A percentile compares a stretch with the other conserved stretches of the same genome.
phyloP scores from a whole-genome alignment of 2,329 filamentous ascomycete genomes.

The Hawksworthiomyces lignivorus region DNA sequence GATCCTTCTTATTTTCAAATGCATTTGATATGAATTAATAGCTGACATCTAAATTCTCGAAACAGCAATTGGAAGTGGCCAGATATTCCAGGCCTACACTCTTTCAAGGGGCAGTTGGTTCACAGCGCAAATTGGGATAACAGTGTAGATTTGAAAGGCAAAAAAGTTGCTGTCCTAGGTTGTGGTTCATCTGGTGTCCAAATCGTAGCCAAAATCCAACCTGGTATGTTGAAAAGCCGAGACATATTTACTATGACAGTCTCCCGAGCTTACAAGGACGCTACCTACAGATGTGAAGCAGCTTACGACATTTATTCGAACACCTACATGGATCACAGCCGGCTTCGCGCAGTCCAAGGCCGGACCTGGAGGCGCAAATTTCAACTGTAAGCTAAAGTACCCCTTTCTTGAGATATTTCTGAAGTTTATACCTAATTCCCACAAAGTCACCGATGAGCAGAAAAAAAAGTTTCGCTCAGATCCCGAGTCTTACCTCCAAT shows the following conservation, averaged over 20 bases:
- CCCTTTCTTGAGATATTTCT: too few relatives aligned
- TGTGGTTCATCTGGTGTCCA: not conserved
- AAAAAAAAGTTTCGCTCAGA: conserved; percentile 27
- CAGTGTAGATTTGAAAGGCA: conserved; percentile 11
- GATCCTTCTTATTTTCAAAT: too few relatives aligned
- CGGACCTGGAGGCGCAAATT: not conserved
- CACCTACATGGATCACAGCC: conserved; percentile 3
- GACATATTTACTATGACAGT: too few relatives aligned
- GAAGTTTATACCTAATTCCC: too few relatives aligned
- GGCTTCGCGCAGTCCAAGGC: not conserved
- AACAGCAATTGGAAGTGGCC: conserved; percentile 42
- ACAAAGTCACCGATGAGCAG: conserved; percentile 29
- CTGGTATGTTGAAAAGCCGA: conserved; percentile 27
- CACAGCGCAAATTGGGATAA: conserved; percentile 15
- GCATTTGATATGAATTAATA: too few relatives aligned
- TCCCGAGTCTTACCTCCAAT: conserved; percentile 28
- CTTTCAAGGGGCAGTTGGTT: conserved; percentile 9
- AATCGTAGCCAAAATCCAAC: conserved; percentile 5
- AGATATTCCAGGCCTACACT: conserved; percentile 7
- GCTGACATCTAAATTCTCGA: conserved; percentile 20
- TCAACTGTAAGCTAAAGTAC: not conserved
- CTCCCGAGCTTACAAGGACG: conserved; percentile 25
- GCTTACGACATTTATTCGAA: conserved; percentile 2
- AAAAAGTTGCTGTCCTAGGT: conserved; percentile 3
- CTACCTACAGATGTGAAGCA: not conserved